Evolutionary conservation across 2,329 filamentous ascomycete genomes (phyloP), one percentile per base, ranked within the genome.

Genomic region (Xylaria sp.): DNA sequence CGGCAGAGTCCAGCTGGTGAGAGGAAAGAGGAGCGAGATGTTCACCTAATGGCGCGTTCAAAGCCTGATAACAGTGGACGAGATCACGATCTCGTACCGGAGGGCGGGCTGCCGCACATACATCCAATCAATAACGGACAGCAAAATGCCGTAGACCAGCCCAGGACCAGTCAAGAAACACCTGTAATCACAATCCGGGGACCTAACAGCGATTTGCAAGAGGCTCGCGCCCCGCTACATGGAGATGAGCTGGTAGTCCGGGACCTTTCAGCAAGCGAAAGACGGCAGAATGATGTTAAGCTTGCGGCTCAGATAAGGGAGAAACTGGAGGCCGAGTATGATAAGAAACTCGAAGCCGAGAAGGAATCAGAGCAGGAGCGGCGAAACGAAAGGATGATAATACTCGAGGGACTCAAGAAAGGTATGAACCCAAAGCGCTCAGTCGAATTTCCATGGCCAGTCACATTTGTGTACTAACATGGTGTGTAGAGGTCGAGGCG

Each of bases 341-440:
- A 62, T 15, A 48, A 58, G 20, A 65, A 33, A 28, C 18, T 70
- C 6, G 67, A 70, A 49, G 59, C 43, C 4, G 67, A 67, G 54
- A 65, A 62, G 48, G 31, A 62, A 10, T 59, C 39, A 1, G 39
- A 56, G 58, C 62, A 62, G 13, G 20, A 68, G 57, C 62, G 51
- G 62, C 57, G 51, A 52, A 58, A 65, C 5, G 70, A 70, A 49
- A 60, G 58, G 13, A 60, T 57, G 41, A 54, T 56, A 43, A 55
- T 70, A 39, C 41, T 71, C 2, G 70, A 71, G 25, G 62, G 15
- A 20, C 54, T 70, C 2, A 71, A 70, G 33, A 63, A 49, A 54
- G 48, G 68, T 67, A 67, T 52, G 55, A 28, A 4, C 28, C 28
- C 28, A 28, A 28, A 28, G 28, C 28, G 28, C 28, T 28, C 28